phyloP scores from a whole-genome alignment of 305 asterid species.

The Coffea humblotiana region DNA sequence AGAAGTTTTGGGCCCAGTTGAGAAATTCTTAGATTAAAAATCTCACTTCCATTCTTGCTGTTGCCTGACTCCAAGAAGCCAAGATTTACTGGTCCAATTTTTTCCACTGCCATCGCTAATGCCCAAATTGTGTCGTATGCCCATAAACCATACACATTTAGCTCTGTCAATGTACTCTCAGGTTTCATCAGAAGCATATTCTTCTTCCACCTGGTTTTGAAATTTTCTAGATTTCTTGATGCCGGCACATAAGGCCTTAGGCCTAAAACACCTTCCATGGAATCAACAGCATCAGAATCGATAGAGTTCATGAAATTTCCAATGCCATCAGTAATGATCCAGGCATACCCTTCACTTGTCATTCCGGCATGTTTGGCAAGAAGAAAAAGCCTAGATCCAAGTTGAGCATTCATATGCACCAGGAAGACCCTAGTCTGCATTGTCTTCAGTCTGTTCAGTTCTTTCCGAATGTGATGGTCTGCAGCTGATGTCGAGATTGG shows the following conservation, averaged over 20 bases:
- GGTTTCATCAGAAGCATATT: slow-evolving; percentile 24
- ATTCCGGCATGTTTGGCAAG: slow-evolving; percentile 43
- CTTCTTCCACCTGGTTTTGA: slow-evolving; percentile 47
- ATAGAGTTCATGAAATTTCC: slow-evolving; percentile 44
- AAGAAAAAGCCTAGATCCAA: slow-evolving; percentile 49
- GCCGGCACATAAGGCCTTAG: slow-evolving; percentile 41
- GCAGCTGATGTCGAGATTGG: slow-evolving; percentile 35
- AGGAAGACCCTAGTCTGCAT: slow-evolving; percentile 54
- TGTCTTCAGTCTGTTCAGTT: slow-evolving; percentile 26
- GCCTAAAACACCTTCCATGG: slow-evolving; percentile 68
- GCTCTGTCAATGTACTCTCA: slow-evolving; percentile 19
- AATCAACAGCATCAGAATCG: slow-evolving; percentile 29
- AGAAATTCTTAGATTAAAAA: slow-evolving; percentile 26
- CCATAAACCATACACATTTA: slow-evolving; percentile 54
- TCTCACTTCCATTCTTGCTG: slow-evolving; percentile 20
- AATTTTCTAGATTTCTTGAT: slow-evolving; percentile 35
- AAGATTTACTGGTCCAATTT: slow-evolving; percentile 17
- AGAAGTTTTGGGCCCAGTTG: slow-evolving; percentile 46
- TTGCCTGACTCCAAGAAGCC: slow-evolving; percentile 8
- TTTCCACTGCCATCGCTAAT: slow-evolving; percentile 55
- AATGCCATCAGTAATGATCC: slow-evolving; percentile 52
- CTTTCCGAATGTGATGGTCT: slow-evolving; percentile 27
- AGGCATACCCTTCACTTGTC: slow-evolving; percentile 61
- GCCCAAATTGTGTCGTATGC: slow-evolving; percentile 54
- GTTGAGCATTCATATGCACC: slow-evolving; percentile 53